A percentile compares a stretch with the other conserved stretches of the same genome.
Conservation (phyloP, 2,329 filamentous ascomycete species). For the Verticillium zaregamsianum region DNA sequence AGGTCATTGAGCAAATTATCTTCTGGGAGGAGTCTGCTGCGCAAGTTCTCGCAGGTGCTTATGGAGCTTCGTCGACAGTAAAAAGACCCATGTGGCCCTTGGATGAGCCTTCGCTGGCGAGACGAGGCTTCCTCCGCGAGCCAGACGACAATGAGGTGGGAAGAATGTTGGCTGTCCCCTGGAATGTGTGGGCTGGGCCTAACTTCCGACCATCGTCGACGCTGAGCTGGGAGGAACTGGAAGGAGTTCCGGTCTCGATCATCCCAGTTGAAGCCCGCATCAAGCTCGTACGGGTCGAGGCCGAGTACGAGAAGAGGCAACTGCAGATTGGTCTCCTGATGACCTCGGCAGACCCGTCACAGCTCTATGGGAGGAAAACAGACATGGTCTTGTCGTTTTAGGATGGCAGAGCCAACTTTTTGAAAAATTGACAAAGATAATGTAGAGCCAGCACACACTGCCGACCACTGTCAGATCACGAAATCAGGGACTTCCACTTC, state of each 20-base stretch:
- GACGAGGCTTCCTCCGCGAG: background rate
- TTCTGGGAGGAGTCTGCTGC: background rate
- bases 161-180: background rate
- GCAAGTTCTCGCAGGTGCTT: background rate
- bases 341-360: no score
- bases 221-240: background rate
- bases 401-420: background rate
- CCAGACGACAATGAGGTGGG: background rate
- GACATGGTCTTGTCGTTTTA: no score
- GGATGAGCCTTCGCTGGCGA: background rate
- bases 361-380: no score
- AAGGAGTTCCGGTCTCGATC: no score
- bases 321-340: no score
- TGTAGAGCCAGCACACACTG: background rate
- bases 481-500: no score
- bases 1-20: conserved; percentile 12
- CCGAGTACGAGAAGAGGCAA: no score
- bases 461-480: background rate
- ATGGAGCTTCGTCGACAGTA: no score
- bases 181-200: background rate
- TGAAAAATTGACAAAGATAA: background rate
- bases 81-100: no score
- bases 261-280: no score
- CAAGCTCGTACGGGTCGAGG: no score
- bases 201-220: background rate